phyloP scores from a whole-genome alignment of 805 yeast genomes.

The Candida montana region DNA sequence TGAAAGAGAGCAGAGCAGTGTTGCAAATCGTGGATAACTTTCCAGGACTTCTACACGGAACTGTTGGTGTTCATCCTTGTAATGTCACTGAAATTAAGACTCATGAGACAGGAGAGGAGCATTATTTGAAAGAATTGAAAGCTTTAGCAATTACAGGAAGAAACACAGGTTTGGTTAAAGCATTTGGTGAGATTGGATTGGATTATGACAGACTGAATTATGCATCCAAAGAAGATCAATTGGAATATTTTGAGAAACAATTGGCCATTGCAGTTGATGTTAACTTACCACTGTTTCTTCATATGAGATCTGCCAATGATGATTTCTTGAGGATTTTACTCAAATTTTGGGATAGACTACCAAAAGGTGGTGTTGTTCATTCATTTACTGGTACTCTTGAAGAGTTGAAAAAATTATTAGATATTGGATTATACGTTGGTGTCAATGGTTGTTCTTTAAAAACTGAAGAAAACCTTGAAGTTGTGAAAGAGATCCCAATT shows the following conservation, averaged over 20 bases:
- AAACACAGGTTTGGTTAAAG: conserved; percentile 51
- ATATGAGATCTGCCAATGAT: conserved; percentile 79
- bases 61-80: conserved; percentile 97
- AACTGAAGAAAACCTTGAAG: conserved; percentile 65
- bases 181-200: conserved; percentile 93
- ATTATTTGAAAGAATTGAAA: conserved; percentile 45
- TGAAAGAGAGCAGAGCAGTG: conserved; percentile 61
- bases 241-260: conserved; percentile 64
- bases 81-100: conserved; percentile 51
- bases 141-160: conserved; percentile 44
- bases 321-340: conserved; percentile 65
- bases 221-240: conserved; percentile 64
- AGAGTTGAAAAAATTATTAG: conserved; percentile 56
- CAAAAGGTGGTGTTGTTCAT: conserved; percentile 74
- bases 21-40: conserved; percentile 42
- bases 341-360: conserved; percentile 42
- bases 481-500: conserved; percentile 62
- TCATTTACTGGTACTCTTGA: conserved; percentile 82
- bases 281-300: conserved; percentile 76
- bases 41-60: conserved; percentile 43
- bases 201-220: conserved; percentile 88
- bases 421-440: conserved; percentile 65
- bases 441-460: conserved; percentile 92
- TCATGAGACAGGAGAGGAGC: conserved; percentile 23
- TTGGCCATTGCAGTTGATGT: conserved; percentile 57